A percentile compares a stretch with the other conserved stretches of the same genome.
These are phyloP conservation scores for maize (Zea mays) DNA, from an alignment of 176 grass and related monocot genomes.

Conservation along the genomic window Zm-B73-REFERENCE-NAM-5.0 NC_050105.1:71595501-71596000, in stretches of 20 bases:
- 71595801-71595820: neutral
- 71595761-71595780: neutral
- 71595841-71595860: too few relatives aligned
- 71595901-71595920: too few relatives aligned
- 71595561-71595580: slow-evolving; percentile 92
- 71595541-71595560: neutral
- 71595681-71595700: slow-evolving; percentile 31
- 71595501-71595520: neutral
- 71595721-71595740: neutral
- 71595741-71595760: slow-evolving; percentile 4
- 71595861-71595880: too few relatives aligned
- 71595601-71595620: slow-evolving; percentile 1
- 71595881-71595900: too few relatives aligned
- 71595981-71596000: too few relatives aligned
- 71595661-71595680: neutral
- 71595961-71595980: too few relatives aligned
- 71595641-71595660: slow-evolving; percentile 34
- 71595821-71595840: neutral
- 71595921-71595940: too few relatives aligned
- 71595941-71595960: too few relatives aligned
- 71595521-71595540: neutral
- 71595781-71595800: too few relatives aligned
- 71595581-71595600: slow-evolving; percentile 93
- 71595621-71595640: slow-evolving; percentile 22
- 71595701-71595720: neutral